Percentiles rank a stretch among this genome's conserved stretches.
Conservation (phyloP, 1,139 yeast genomes). For the Kodamaea sp. region DNA sequence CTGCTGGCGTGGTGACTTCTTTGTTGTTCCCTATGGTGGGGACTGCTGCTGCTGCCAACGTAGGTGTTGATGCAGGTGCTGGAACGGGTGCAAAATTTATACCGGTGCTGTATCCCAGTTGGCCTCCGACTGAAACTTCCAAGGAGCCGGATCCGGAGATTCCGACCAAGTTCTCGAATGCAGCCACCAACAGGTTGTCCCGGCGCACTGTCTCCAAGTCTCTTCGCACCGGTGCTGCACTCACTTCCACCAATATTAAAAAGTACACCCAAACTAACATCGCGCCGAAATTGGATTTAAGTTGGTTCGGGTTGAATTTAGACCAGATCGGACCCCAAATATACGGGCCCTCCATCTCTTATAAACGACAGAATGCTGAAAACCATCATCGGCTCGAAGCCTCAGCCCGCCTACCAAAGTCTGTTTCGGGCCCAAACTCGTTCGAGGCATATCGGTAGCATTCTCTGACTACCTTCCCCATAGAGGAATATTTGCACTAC, state of each 20-base stretch:
- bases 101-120: too few relatives aligned
- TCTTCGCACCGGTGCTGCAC: conserved; percentile 8
- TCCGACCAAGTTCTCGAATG: too few relatives aligned
- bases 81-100: too few relatives aligned
- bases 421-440: too few relatives aligned
- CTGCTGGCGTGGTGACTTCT: background rate
- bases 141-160: too few relatives aligned
- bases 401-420: too few relatives aligned
- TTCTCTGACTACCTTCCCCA: background rate
- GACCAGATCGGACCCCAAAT: too few relatives aligned
- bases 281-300: background rate
- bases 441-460: background rate
- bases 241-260: conserved; percentile 4
- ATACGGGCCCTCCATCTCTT: background rate
- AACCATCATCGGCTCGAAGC: too few relatives aligned
- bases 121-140: too few relatives aligned
- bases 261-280: conserved; percentile 1
- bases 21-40: too few relatives aligned
- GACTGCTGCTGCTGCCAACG: background rate
- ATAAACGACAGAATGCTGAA: background rate
- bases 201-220: conserved; percentile 3
- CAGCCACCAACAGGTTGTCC: background rate
- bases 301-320: background rate
- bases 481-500: background rate
- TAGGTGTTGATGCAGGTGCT: background rate